Evolutionary conservation across 177 flowering plant species (phyloP).

Genomic region (Telopea speciosissima): DNA sequence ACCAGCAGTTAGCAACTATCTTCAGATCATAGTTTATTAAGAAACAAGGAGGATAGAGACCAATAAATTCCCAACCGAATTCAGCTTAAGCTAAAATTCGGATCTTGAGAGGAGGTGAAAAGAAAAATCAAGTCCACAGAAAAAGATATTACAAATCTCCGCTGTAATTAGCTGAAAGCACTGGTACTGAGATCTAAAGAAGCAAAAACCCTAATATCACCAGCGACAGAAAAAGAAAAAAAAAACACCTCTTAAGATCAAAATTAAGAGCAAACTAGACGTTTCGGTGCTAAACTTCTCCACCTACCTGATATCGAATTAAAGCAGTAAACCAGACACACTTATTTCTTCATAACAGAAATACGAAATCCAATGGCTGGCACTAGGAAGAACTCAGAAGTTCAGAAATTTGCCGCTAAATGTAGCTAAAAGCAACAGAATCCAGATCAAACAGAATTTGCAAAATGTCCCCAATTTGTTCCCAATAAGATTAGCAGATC

Average conservation of each 20-base stretch:
- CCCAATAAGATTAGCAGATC: conserved; percentile 9
- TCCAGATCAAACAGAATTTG: conserved; percentile 14
- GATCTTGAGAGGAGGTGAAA: not conserved
- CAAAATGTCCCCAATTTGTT: not conserved
- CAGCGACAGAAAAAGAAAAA: not conserved
- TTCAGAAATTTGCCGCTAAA: not conserved
- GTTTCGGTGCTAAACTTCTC: no score
- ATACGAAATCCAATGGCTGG: not conserved
- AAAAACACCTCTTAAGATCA: no score
- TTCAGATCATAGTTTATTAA: not conserved
- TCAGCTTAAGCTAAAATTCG: not conserved
- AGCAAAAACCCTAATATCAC: not conserved
- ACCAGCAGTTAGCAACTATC: not conserved
- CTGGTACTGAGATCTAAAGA: not conserved
- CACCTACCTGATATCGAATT: not conserved
- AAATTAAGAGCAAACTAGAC: no score
- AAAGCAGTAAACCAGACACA: not conserved
- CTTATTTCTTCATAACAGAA: no score
- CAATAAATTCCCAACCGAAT: not conserved
- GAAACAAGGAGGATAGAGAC: not conserved
- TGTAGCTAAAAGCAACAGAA: conserved; percentile 10
- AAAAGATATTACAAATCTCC: not conserved
- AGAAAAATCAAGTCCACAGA: not conserved
- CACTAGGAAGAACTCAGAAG: not conserved
- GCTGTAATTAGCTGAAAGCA: not conserved